Percentiles rank a stretch among this genome's conserved stretches.
These are phyloP conservation scores for Drechslerella dactyloides DNA, from an alignment of 2,329 filamentous ascomycete species.

Conservation along the genomic window DNA sequence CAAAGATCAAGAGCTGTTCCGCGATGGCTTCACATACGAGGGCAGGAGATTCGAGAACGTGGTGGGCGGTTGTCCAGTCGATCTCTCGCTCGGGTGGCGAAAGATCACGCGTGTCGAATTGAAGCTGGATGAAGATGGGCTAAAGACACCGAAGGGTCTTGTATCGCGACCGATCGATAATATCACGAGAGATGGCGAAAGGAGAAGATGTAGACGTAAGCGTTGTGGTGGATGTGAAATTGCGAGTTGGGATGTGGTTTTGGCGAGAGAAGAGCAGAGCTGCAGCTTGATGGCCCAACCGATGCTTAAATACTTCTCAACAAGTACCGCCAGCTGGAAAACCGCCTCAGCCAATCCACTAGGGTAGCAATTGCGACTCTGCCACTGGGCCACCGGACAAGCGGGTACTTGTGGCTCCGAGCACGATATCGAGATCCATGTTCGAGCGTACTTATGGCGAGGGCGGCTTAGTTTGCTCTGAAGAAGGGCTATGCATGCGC, in stretches of 20 bases:
- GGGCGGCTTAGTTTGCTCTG: neutral
- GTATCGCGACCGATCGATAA: neutral
- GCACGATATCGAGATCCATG: neutral
- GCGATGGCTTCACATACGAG: slow-evolving; percentile 70
- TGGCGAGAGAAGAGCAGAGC: neutral
- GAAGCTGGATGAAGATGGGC: neutral
- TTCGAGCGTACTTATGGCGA: neutral
- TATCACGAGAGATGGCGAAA: neutral
- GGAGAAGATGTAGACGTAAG: neutral
- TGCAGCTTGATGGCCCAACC: neutral
- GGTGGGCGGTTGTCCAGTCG: slow-evolving; percentile 67
- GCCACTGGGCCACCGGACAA: no score
- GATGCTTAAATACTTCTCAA: slow-evolving; percentile 3
- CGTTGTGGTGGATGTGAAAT: neutral
- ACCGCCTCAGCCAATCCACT: neutral
- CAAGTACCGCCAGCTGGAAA: neutral
- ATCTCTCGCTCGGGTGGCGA: slow-evolving; percentile 46
- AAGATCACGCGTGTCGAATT: slow-evolving; percentile 23
- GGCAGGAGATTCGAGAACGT: slow-evolving; percentile 99
- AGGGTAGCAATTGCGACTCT: neutral
- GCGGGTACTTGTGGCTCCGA: neutral
- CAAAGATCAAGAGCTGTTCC: slow-evolving; percentile 13
- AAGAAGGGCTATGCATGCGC: neutral
- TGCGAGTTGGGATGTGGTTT: neutral
- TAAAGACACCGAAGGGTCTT: neutral